Evolutionary conservation across 352 stramenopile species (phyloP).

Genomic region (Pythium vanterpoolii): DNA sequence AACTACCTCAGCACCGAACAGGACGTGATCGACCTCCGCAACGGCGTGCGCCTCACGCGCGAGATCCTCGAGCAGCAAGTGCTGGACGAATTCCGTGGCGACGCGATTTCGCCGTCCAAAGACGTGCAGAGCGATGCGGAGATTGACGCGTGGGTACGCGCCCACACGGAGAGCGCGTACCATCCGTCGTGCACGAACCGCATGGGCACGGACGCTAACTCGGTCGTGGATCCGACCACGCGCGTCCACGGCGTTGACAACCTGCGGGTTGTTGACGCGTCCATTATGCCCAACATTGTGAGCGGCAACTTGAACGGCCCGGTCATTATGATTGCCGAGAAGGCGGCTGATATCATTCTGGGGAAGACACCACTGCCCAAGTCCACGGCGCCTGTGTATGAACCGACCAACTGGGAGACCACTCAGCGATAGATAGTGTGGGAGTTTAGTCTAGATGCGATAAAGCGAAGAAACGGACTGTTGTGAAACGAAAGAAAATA

Average conservation of each 20-base stretch:
- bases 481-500: conserved; percentile 10
- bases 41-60: conserved; percentile 70
- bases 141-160: conserved; percentile 84
- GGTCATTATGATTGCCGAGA: conserved; percentile 94
- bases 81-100: conserved; percentile 81
- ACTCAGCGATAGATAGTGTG: conserved; percentile 48
- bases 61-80: conserved; percentile 87
- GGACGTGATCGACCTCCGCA: conserved; percentile 77
- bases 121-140: conserved; percentile 58
- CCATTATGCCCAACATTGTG: conserved; percentile 93
- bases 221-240: conserved; percentile 88
- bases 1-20: conserved; percentile 86
- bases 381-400: conserved; percentile 72
- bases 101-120: conserved; percentile 69
- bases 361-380: conserved; percentile 64
- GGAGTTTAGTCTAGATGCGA: neutral
- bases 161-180: conserved; percentile 85
- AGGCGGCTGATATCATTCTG: conserved; percentile 91
- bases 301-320: conserved; percentile 94
- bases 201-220: conserved; percentile 78
- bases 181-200: conserved; percentile 89
- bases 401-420: conserved; percentile 68
- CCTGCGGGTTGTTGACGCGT: conserved; percentile 90
- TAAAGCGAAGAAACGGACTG: too few relatives aligned
- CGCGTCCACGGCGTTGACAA: conserved; percentile 85